Percentiles rank a stretch among this genome's conserved stretches.
Conservation (phyloP, 306 rosid genomes). For the Purshia tridentata region DNA sequence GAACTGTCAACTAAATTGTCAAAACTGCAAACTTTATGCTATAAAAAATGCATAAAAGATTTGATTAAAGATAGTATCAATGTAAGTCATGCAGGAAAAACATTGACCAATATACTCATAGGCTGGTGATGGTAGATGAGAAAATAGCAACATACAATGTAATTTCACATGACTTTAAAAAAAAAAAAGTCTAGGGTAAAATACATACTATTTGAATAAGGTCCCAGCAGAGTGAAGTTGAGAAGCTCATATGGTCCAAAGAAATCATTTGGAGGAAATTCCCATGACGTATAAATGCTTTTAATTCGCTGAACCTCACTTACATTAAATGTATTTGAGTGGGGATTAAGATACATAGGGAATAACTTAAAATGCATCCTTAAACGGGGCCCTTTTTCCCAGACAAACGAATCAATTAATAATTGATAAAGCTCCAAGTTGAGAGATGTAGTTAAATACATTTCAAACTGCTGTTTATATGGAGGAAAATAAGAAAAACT, state of each 20-base stretch:
- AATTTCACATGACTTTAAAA: neutral
- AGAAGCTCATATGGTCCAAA: conserved; percentile 93
- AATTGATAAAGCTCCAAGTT: conserved; percentile 50
- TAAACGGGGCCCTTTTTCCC: conserved; percentile 87
- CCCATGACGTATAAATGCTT: conserved; percentile 46
- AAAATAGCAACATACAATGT: conserved; percentile 8
- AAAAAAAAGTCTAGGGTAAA: conserved; percentile 8
- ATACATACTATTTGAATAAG: conserved; percentile 51
- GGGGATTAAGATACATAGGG: conserved; percentile 35
- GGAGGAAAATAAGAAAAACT: conserved; percentile 83
- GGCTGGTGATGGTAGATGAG: neutral
- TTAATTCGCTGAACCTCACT: conserved; percentile 56
- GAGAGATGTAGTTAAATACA: conserved; percentile 47
- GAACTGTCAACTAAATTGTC: neutral
- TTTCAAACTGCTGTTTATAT: conserved; percentile 28
- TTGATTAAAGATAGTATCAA: no score
- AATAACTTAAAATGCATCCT: conserved; percentile 68
- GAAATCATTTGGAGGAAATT: conserved; percentile 42
- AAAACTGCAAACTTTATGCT: neutral
- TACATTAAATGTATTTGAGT: conserved; percentile 30
- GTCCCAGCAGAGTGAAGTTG: conserved; percentile 60
- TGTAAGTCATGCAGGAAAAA: no score
- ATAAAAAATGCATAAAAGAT: neutral
- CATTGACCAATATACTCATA: neutral
- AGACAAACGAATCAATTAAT: conserved; percentile 44